Conservation (phyloP, 2,329 filamentous ascomycete species). For the Pseudogymnoascus sp. region DNA sequence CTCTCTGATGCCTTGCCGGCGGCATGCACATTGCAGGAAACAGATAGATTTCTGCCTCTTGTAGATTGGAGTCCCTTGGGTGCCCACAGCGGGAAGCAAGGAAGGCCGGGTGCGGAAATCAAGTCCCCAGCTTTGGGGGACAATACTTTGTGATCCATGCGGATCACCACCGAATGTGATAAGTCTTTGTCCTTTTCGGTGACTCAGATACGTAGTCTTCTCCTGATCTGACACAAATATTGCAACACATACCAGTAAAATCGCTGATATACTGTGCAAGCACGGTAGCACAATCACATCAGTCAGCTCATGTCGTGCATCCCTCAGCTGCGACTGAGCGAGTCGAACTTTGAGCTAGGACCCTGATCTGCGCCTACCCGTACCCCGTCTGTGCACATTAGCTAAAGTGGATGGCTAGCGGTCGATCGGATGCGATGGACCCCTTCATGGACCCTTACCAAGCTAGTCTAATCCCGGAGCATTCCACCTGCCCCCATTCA, state of each 20-base stretch:
- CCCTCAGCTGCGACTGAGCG: neutral
- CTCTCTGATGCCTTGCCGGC: neutral
- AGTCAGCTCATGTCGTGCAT: neutral
- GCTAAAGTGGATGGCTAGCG: neutral
- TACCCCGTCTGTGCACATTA: neutral
- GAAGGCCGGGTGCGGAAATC: neutral
- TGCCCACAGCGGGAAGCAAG: neutral
- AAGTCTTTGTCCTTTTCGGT: neutral
- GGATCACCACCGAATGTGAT: constrained; percentile 2
- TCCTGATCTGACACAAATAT: neutral
- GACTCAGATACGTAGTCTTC: neutral
- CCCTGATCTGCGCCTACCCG: constrained; percentile 6
- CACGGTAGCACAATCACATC: neutral
- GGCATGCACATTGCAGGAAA: constrained; percentile 1
- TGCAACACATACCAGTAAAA: neutral
- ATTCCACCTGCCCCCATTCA: too few species aligned
- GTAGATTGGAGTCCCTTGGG: neutral
- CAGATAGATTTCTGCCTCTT: neutral
- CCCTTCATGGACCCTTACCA: neutral
- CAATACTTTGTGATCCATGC: neutral
- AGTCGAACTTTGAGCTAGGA: neutral
- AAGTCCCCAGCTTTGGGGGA: neutral
- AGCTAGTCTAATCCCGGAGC: neutral
- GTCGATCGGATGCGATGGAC: neutral
- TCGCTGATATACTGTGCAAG: neutral